A percentile compares a stretch with the other conserved stretches of the same genome.
Conservation (phyloP, 1,284 basidiomycete species). For the Phellopilus nigrolimitatus region DNA sequence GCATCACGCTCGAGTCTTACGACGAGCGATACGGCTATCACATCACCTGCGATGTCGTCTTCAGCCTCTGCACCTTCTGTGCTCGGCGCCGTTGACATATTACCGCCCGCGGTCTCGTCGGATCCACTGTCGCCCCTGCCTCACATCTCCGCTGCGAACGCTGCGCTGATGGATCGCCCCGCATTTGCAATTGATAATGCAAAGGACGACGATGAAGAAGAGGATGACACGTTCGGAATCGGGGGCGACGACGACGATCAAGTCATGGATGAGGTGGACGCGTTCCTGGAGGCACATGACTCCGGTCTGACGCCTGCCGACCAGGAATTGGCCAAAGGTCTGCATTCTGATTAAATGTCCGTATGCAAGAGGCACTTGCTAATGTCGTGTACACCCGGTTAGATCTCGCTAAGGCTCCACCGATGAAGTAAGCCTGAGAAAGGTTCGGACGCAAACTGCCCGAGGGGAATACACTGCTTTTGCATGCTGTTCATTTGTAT, state of each 20-base stretch:
- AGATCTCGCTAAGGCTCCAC: constrained; percentile 19
- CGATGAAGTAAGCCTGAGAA: constrained; percentile 11
- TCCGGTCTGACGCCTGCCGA: constrained; percentile 82
- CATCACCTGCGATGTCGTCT: constrained; percentile 27
- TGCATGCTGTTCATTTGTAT: constrained; percentile 6
- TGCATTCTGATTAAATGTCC: constrained; percentile 17
- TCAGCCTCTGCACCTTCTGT: constrained; percentile 26
- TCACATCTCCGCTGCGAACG: constrained; percentile 74
- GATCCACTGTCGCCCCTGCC: constrained; percentile 46
- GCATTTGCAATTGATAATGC: constrained; percentile 93
- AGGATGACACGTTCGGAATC: constrained; percentile 47
- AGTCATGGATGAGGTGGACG: constrained; percentile 91
- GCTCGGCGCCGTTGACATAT: constrained; percentile 22
- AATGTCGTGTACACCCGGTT: background rate
- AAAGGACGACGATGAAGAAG: constrained; percentile 74
- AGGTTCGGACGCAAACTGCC: background rate
- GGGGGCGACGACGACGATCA: constrained; percentile 57
- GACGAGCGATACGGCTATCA: constrained; percentile 24
- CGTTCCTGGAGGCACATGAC: constrained; percentile 88
- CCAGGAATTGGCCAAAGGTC: constrained; percentile 77
- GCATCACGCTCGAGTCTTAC: constrained; percentile 50
- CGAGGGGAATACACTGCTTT: background rate
- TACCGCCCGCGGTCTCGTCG: constrained; percentile 19
- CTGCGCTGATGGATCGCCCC: constrained; percentile 83
- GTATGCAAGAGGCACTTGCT: background rate